These are phyloP conservation scores for Waltergamsia citrina DNA, from an alignment of 2,329 filamentous ascomycete species.

Conservation along the genomic window DNA sequence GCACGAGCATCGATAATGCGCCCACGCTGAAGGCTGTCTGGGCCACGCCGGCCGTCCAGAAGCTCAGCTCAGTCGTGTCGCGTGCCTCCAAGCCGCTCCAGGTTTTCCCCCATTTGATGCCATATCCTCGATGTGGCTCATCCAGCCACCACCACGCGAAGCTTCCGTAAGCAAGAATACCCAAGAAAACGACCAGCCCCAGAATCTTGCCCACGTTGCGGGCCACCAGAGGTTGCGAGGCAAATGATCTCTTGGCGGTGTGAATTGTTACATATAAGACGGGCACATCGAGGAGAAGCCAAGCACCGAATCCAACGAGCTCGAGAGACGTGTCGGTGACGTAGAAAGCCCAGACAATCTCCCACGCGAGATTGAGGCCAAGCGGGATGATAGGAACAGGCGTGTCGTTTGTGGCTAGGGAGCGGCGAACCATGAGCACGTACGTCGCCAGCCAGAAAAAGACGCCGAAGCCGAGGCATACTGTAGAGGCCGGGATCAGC, in stretches of 20 bases:
- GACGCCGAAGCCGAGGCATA: slow-evolving; percentile 24
- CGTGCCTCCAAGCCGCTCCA: slow-evolving; percentile 27
- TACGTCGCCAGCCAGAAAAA: slow-evolving; percentile 32
- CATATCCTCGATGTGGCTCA: slow-evolving; percentile 26
- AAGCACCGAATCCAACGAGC: slow-evolving; percentile 30
- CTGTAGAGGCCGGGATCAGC: slow-evolving; percentile 25
- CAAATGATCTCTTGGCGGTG: slow-evolving; percentile 33
- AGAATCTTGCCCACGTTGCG: slow-evolving; percentile 28
- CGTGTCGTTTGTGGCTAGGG: slow-evolving; percentile 34
- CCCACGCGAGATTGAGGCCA: slow-evolving; percentile 41
- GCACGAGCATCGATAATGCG: slow-evolving; percentile 31
- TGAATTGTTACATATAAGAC: slow-evolving; percentile 36
- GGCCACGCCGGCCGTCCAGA: slow-evolving; percentile 34
- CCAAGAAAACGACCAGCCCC: slow-evolving; percentile 21
- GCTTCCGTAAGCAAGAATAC: slow-evolving; percentile 26
- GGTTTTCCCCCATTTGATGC: slow-evolving; percentile 34
- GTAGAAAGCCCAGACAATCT: slow-evolving; percentile 36
- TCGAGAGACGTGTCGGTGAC: slow-evolving; percentile 34
- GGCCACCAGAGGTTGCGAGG: slow-evolving; percentile 27
- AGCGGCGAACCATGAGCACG: slow-evolving; percentile 34
- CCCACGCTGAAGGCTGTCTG: slow-evolving; percentile 30
- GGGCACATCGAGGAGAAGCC: slow-evolving; percentile 38
- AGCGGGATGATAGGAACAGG: slow-evolving; percentile 39
- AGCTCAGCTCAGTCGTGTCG: slow-evolving; percentile 40
- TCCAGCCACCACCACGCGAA: slow-evolving; percentile 38